A percentile compares a stretch with the other conserved stretches of the same genome.
Evolutionary conservation across 208 protist species (phyloP).

Genomic region (Acanthamoeba lugdunensis): DNA sequence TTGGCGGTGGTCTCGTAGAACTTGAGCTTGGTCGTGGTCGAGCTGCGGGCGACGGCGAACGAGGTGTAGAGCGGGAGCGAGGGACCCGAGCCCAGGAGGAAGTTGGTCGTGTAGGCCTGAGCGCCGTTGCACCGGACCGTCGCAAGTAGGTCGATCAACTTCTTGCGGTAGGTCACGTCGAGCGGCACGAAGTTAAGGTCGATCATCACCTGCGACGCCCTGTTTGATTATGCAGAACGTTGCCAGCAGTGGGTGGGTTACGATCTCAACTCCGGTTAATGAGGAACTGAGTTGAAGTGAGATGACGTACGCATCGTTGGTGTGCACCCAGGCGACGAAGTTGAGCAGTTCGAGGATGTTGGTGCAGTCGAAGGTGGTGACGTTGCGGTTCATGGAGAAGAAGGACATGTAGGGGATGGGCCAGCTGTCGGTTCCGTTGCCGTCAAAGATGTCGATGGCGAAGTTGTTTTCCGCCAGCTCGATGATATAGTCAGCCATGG

Average conservation of each 20-base stretch:
- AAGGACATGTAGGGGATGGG: slow-evolving; percentile 37
- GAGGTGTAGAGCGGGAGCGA: slow-evolving; percentile 35
- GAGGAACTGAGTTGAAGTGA: not conserved
- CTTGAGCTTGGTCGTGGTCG: slow-evolving; percentile 22
- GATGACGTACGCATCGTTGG: slow-evolving; percentile 11
- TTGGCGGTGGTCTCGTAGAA: not conserved
- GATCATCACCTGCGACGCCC: slow-evolving; percentile 21
- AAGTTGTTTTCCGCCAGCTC: not conserved
- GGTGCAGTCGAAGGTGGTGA: slow-evolving; percentile 43
- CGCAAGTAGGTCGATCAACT: slow-evolving; percentile 21
- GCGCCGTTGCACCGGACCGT: slow-evolving; percentile 26
- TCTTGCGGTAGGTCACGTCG: slow-evolving; percentile 30
- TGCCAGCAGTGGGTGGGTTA: not conserved
- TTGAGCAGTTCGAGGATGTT: slow-evolving; percentile 45
- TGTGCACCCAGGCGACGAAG: slow-evolving; percentile 38
- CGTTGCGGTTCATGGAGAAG: slow-evolving; percentile 18
- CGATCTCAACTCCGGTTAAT: not conserved
- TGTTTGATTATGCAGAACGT: not conserved
- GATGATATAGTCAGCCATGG: slow-evolving; percentile 31
- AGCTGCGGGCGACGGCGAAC: slow-evolving; percentile 15
- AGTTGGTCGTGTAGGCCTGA: slow-evolving; percentile 8
- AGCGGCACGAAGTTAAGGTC: slow-evolving; percentile 39
- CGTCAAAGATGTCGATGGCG: slow-evolving; percentile 36
- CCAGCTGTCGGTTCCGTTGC: slow-evolving; percentile 39
- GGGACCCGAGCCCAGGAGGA: not conserved